phyloP scores from a whole-genome alignment of 768 basidiomycete genomes.

The Serendipita indica region DNA sequence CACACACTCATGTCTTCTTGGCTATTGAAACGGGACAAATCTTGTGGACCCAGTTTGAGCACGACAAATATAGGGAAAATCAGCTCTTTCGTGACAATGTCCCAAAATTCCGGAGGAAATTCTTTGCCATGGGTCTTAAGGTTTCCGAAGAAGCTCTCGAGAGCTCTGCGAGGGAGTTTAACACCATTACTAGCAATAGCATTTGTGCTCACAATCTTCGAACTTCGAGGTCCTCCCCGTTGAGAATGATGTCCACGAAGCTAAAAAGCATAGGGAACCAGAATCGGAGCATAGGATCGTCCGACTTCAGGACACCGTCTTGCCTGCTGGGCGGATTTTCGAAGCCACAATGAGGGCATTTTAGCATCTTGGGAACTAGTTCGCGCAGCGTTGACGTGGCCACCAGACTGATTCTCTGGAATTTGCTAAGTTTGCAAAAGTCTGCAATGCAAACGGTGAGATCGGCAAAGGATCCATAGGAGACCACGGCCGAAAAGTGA shows the following conservation, averaged over 20 bases:
- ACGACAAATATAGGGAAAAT: constrained; percentile 98
- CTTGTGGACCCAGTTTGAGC: constrained; percentile 71
- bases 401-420: constrained; percentile 91
- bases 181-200: not conserved
- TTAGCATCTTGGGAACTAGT: constrained; percentile 82
- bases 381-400: constrained; percentile 95
- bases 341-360: constrained; percentile 52
- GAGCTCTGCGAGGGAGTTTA: constrained; percentile 41
- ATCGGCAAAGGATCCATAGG: constrained; percentile 89
- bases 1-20: constrained; percentile 99
- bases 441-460: constrained; percentile 95
- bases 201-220: constrained; percentile 66
- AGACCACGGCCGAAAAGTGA: constrained; percentile 82
- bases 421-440: constrained; percentile 98
- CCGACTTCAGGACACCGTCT: constrained; percentile 24
- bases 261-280: constrained; percentile 96
- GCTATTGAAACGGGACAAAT: constrained; percentile 81
- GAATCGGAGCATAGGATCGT: constrained; percentile 81
- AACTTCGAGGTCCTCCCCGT: constrained; percentile 95
- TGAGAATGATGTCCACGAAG: constrained; percentile 99
- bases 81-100: constrained; percentile 89
- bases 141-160: constrained; percentile 92
- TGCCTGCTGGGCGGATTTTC: constrained; percentile 23
- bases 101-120: constrained; percentile 91
- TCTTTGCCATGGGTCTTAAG: constrained; percentile 76